Evolutionary conservation across 2,329 filamentous ascomycete species (phyloP), one percentile per base, ranked within the genome.

Genomic region (Aaosphaeria arxii): DNA sequence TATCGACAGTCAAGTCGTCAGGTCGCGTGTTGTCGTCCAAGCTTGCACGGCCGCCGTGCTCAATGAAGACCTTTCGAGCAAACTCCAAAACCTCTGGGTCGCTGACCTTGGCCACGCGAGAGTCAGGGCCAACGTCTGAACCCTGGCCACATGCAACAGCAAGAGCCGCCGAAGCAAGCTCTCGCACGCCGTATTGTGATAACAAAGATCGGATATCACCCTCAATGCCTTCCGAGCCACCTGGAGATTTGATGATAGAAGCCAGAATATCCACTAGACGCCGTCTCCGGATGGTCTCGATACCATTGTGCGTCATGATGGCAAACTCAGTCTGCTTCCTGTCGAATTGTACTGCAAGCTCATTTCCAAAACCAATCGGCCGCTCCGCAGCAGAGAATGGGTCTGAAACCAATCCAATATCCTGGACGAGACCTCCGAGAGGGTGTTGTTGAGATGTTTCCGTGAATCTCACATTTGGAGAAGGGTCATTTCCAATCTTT

Each of bases 131-230:
- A 17, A 89, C 82, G 61, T 96, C 92, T 29, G 87, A 86, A 7
- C 91, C 92, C 66, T 97, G 91, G 4, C 92, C 91, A 68, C 94
- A 99, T 35, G 94, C 91, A 30, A 99, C 94, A 7, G 94, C 94
- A 44, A 99, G 76, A 29, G 94, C 91, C 38, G 92, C 91, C 0
- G 94, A 89, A 46, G 95, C 86, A 0, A 89, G 94, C 69, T 99
- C 94, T 4, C 87, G 85, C 7, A 91, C 84, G 9, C 94, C 94
- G 66, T 97, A 99, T 7, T 86, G 80, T 48, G 85, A 83, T 51
- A 94, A 89, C 60, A 99, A 92, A 51, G 85, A 88, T 46, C 88
- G 88, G 24, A 95, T 82, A 58, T 95, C 88, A 13, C 80, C 83
- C 58, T 96, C 91, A 7, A 94, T 74, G 4, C 88, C 89, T 54